Evolutionary conservation across 1,139 yeast species (phyloP).

Genomic region (Wickerhamomyces sp.): DNA sequence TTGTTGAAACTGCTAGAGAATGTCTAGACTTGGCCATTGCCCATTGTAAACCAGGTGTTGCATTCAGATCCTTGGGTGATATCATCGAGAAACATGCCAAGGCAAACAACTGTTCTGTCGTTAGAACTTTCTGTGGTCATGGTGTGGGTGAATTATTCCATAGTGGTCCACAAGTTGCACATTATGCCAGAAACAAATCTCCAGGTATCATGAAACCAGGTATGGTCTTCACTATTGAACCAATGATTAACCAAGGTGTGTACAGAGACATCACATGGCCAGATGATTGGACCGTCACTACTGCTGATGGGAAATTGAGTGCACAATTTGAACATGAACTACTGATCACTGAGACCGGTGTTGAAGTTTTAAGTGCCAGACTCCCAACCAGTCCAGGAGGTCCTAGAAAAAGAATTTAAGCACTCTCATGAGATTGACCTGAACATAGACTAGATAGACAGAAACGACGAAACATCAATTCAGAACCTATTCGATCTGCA

Average conservation of each 20-base stretch:
- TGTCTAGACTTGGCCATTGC: conserved; percentile 79
- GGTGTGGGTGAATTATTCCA: conserved; percentile 89
- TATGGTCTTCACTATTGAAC: conserved; percentile 96
- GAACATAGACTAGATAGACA: too few species aligned
- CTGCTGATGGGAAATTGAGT: conserved; percentile 80
- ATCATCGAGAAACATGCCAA: conserved; percentile 84
- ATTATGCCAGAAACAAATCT: conserved; percentile 89
- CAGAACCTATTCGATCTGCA: too few species aligned
- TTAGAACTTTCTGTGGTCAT: conserved; percentile 90
- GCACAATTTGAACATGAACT: conserved; percentile 97
- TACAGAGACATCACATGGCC: conserved; percentile 90
- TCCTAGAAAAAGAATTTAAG: conserved; percentile 48
- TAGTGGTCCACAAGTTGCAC: conserved; percentile 90
- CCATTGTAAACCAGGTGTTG: conserved; percentile 85
- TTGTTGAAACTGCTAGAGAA: conserved; percentile 94
- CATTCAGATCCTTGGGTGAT: conserved; percentile 85
- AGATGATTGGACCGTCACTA: conserved; percentile 94
- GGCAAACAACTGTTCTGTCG: conserved; percentile 77
- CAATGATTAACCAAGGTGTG: conserved; percentile 91
- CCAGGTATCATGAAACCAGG: conserved; percentile 95
- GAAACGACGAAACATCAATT: too few species aligned
- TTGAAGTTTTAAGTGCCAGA: conserved; percentile 86
- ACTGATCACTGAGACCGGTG: conserved; percentile 89
- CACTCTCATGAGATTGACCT: too few species aligned
- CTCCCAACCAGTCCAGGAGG: conserved; percentile 84